Percentiles rank a stretch among this genome's conserved stretches.
Evolutionary conservation across 2,329 filamentous ascomycete species (phyloP).

Genomic region (Penicillium crustosum): DNA sequence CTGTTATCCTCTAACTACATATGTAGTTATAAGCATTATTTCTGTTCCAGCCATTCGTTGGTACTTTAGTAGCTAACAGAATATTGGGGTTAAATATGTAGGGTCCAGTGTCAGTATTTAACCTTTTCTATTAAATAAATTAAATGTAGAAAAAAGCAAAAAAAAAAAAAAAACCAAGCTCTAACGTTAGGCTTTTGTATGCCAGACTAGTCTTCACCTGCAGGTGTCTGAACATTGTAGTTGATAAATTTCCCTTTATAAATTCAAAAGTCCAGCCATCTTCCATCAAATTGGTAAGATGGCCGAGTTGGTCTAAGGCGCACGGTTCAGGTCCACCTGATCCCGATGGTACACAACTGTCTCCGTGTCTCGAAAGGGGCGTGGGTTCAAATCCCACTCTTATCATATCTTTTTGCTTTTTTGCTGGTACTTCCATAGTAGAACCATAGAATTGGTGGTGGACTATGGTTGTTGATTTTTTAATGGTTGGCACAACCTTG

Average conservation of each 20-base stretch:
- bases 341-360: conserved; percentile 18
- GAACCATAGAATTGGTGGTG: neutral
- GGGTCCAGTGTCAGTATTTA: no score
- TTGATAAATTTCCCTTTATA: neutral
- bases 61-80: neutral
- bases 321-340: conserved; percentile 35
- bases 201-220: no score
- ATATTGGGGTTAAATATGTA: no score
- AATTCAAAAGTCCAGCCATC: fast-evolving
- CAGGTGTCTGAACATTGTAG: no score
- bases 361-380: conserved; percentile 15
- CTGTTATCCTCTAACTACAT: neutral
- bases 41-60: neutral
- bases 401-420: conserved; percentile 11
- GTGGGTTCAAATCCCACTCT: conserved; percentile 17
- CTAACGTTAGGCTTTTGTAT: neutral
- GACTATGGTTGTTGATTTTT: neutral
- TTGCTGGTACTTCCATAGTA: neutral
- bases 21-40: no score
- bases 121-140: no score
- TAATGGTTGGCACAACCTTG: neutral
- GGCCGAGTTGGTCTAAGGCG: conserved; percentile 40
- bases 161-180: neutral
- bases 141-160: neutral
- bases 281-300: conserved; percentile 28